A percentile compares a stretch with the other conserved stretches of the same genome.
Evolutionary conservation across 306 rosid species (phyloP).

Genomic region (Malus orientalis): DNA sequence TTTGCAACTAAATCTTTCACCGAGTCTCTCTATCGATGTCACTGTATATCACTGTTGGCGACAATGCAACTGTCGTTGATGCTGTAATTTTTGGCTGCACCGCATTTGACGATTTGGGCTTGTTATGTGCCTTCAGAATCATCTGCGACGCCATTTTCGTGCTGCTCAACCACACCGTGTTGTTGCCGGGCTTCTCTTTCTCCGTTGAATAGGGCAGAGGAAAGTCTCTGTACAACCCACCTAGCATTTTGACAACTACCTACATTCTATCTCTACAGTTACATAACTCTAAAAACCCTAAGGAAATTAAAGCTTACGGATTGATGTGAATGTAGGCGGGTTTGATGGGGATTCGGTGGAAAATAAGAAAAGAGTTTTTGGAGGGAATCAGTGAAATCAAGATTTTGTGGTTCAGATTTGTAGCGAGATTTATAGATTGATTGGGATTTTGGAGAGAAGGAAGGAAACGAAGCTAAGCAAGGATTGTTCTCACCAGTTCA

Average conservation of each 20-base stretch:
- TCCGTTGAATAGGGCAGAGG: slow-evolving; percentile 89
- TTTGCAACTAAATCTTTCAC: no score
- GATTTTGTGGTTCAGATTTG: not conserved
- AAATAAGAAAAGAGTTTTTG: not conserved
- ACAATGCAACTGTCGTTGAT: not conserved
- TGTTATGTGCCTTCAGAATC: slow-evolving; percentile 40
- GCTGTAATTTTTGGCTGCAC: slow-evolving; percentile 7
- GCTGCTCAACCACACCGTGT: slow-evolving; percentile 82
- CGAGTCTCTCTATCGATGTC: no score
- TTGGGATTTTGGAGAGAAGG: not conserved
- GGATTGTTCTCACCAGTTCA: no score
- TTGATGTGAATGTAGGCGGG: not conserved
- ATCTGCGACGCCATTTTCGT: slow-evolving; percentile 94
- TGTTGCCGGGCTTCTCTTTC: slow-evolving; percentile 66
- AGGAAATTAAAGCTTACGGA: not conserved
- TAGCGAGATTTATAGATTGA: not conserved
- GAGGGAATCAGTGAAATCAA: not conserved
- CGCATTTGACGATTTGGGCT: slow-evolving; percentile 31
- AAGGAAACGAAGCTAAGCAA: not conserved
- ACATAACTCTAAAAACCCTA: slow-evolving; percentile 8
- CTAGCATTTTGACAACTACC: slow-evolving; percentile 42
- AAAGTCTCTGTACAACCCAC: slow-evolving; percentile 89
- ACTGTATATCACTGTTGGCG: not conserved
- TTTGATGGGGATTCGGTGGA: not conserved
- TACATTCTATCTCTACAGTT: not conserved